Evolutionary conservation across 257 asterid species (phyloP).

Genomic region (Nicotiana knightiana): DNA sequence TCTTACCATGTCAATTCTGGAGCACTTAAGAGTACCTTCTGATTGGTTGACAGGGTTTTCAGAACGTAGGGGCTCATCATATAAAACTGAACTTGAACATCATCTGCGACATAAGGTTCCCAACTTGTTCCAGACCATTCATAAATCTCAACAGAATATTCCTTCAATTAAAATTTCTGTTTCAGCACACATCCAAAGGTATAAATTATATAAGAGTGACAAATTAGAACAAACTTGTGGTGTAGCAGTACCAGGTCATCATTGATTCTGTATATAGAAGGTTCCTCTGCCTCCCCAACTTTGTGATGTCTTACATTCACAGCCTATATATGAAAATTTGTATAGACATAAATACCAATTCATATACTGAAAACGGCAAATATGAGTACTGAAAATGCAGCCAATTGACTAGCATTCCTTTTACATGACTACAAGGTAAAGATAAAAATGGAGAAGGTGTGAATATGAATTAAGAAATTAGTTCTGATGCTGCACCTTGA

Average conservation of each 20-base stretch:
- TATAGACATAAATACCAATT: background rate
- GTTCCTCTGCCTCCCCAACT: conserved; percentile 70
- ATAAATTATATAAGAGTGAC: background rate
- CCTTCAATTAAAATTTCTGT: conserved; percentile 30
- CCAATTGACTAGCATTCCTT: background rate
- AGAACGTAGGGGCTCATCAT: conserved; percentile 92
- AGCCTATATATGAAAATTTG: conserved; percentile 40
- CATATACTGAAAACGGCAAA: background rate
- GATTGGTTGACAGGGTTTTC: conserved; percentile 71
- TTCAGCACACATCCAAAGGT: conserved; percentile 7
- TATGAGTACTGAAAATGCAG: background rate
- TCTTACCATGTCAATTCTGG: background rate
- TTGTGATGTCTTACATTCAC: conserved; percentile 64
- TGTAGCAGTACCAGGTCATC: conserved; percentile 65
- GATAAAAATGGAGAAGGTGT: background rate
- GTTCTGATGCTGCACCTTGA: conserved; percentile 46
- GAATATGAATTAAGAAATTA: background rate
- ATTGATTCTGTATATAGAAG: conserved; percentile 67
- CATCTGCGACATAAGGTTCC: conserved; percentile 76
- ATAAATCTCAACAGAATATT: conserved; percentile 58
- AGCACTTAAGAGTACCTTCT: conserved; percentile 42
- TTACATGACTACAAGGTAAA: background rate
- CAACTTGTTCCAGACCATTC: conserved; percentile 81
- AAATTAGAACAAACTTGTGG: background rate
- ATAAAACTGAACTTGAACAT: conserved; percentile 81